Conservation (phyloP, 768 basidiomycete species). For the Russula emetica region DNA sequence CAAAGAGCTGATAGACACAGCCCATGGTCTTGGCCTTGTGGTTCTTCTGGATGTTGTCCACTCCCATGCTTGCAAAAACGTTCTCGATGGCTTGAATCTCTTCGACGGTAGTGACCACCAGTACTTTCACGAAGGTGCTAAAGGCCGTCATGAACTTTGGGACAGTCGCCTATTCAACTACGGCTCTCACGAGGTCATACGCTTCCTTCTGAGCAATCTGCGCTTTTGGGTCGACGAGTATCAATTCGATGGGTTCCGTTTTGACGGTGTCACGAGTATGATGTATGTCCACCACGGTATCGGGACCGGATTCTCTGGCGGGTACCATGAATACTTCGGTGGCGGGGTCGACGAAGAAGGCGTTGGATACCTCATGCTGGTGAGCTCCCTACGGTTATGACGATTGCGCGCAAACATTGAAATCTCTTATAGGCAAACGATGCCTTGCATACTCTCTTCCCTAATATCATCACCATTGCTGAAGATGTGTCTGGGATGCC, state of each 20-base stretch:
- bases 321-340: constrained; percentile 98
- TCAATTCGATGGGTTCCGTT: constrained; percentile 95
- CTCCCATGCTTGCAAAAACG: constrained; percentile 97
- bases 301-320: constrained; percentile 94
- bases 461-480: constrained; percentile 82
- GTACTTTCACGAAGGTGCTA: constrained; percentile 93
- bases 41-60: constrained; percentile 97
- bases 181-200: constrained; percentile 85
- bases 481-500: constrained; percentile 99
- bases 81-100: constrained; percentile 88
- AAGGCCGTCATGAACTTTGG: constrained; percentile 94
- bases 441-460: constrained; percentile 77
- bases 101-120: constrained; percentile 97
- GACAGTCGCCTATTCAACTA: constrained; percentile 98
- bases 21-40: constrained; percentile 87
- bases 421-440: constrained; percentile 75
- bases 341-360: constrained; percentile 78
- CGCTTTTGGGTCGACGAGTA: constrained; percentile 95
- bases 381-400: constrained; percentile 40
- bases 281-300: constrained; percentile 99
- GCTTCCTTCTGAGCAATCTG: constrained; percentile 93
- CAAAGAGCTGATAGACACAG: constrained; percentile 91
- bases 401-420: neutral
- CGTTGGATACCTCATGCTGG: constrained; percentile 95
- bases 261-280: constrained; percentile 99